Evolutionary conservation across 1,284 basidiomycete species (phyloP).

Genomic region (Phlebopus sp.): DNA sequence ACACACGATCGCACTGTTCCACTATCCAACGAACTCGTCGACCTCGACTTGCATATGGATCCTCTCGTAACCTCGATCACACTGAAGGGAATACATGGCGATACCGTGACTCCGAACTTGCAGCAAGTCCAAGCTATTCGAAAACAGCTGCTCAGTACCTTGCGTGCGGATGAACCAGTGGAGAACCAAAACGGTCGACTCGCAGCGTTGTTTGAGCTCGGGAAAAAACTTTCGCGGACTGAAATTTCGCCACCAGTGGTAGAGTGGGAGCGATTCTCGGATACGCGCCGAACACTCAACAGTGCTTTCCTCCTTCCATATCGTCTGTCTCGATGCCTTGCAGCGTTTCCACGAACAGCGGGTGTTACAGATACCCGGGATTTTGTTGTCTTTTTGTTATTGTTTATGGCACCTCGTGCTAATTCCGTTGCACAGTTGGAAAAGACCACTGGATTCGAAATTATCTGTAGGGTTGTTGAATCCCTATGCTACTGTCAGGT

Average conservation of each 20-base stretch:
- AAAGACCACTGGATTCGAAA: too few relatives aligned
- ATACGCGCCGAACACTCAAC: too few relatives aligned
- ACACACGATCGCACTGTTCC: neutral
- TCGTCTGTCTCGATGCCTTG: too few relatives aligned
- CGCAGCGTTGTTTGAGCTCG: conserved; percentile 20
- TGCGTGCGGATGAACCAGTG: conserved; percentile 1
- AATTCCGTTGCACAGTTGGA: too few relatives aligned
- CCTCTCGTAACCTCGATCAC: neutral
- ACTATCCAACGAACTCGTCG: neutral
- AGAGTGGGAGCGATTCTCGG: neutral
- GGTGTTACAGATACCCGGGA: too few relatives aligned
- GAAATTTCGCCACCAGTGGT: conserved; percentile 27
- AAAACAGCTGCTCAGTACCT: conserved; percentile 10
- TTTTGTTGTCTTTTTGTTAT: too few relatives aligned
- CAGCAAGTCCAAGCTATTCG: conserved; percentile 19
- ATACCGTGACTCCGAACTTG: conserved; percentile 18
- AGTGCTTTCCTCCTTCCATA: too few relatives aligned
- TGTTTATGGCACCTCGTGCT: too few relatives aligned
- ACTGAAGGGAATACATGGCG: neutral
- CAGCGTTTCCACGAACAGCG: too few relatives aligned
- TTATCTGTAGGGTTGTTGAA: too few relatives aligned
- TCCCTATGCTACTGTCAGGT: too few relatives aligned
- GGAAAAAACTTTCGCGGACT: conserved; percentile 21
- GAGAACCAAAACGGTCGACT: conserved; percentile 8
- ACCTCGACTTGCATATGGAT: neutral